phyloP scores from a whole-genome alignment of 257 asterid genomes.

The Handroanthus guayacan region DNA sequence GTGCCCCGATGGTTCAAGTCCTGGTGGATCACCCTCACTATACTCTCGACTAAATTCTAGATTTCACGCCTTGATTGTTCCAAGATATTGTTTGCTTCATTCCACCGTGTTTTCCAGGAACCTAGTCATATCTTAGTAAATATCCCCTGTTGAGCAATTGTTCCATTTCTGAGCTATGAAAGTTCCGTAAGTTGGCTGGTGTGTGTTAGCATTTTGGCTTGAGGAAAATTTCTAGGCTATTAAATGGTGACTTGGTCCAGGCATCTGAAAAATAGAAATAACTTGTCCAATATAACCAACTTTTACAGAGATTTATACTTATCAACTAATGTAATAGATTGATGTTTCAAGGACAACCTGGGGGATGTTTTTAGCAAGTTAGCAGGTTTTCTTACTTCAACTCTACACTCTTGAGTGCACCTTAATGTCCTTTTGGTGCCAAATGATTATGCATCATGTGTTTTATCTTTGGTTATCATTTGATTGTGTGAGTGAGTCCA shows the following conservation, averaged over 20 bases:
- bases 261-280: constrained; percentile 18
- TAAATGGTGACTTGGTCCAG: constrained; percentile 28
- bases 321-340: not conserved
- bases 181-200: constrained; percentile 21
- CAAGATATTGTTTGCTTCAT: constrained; percentile 2
- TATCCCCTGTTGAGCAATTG: not conserved
- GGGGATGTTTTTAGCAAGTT: not conserved
- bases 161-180: constrained; percentile 20
- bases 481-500: not conserved
- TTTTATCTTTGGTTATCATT: not conserved
- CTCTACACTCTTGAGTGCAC: too few species aligned
- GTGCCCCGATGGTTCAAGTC: constrained; percentile 79
- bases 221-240: constrained; percentile 9
- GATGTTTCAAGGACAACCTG: constrained; percentile 16
- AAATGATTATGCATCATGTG: not conserved
- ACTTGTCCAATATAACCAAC: not conserved
- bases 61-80: constrained; percentile 15
- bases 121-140: not conserved
- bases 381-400: constrained; percentile 11
- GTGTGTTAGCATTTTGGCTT: not conserved
- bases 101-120: constrained; percentile 11
- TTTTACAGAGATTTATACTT: constrained; percentile 2
- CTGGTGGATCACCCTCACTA: constrained; percentile 57
- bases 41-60: not conserved
- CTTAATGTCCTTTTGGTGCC: not conserved